Base-by-base conservation (phyloP, 768 basidiomycete species). In the Hericium alpestre region DNA sequence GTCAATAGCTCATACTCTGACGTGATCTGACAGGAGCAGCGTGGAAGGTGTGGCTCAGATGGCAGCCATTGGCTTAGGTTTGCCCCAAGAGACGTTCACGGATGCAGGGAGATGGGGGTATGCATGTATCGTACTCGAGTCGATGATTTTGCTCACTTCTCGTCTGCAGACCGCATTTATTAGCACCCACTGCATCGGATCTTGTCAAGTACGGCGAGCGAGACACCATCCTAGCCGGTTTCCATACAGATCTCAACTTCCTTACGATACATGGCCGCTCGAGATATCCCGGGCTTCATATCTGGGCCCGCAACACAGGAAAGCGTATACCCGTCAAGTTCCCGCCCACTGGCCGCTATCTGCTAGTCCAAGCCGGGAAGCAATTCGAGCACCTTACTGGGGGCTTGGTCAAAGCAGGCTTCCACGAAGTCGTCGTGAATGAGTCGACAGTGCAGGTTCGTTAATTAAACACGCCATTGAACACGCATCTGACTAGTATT, bases 281-380 rank as follows among this genome's bases (percentile, higher is more conserved):
- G 6, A 79, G 87, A 58, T 93, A 87, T 69, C 90, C 92, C 0
- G 92, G 90, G 25, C 76, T 96, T 22, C 81, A 96, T 68, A 89
- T 97, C 54, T 96, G 94, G 94, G 94, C 92, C 13, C 80, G 94
- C 39, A 96, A 97, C 65, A 86, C 86, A 0, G 94, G 94, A 32
- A 92, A 89, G 67, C 84, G 90, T 13, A 90, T 97, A 59, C 76
- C 85, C 2, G 93, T 96, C 48, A 83, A 79, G 65, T 91, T 98
- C 52, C 93, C 93, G 0, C 75, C 79, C 1, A 89, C 87, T 3
- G 84, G 84, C 51, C 80, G 84, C 41, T 84, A 85, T 66, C 78
- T 98, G 38, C 80, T 98, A 13, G 91, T 98, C 1, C 94, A 98
- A 70, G 93, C 93, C 1, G 94, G 94, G 41, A 95, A 93, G 70